These are phyloP conservation scores for Diaporthe citri DNA, from an alignment of 2,329 filamentous ascomycete genomes.

Conservation along the genomic window DNA sequence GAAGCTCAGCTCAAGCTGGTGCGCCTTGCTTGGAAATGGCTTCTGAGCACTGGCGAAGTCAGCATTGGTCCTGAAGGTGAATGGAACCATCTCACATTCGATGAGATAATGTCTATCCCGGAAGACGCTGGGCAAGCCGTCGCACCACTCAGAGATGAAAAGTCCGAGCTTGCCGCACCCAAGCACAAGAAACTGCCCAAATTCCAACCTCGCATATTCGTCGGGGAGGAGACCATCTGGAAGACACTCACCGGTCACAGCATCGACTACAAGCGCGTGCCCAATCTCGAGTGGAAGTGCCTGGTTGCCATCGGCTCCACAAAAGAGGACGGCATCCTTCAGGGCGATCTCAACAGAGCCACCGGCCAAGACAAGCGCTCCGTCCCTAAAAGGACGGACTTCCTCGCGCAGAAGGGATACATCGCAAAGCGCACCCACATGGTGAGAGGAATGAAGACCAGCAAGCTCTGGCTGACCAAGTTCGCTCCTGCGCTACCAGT, in stretches of 20 bases:
- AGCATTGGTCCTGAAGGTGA: constrained; percentile 52
- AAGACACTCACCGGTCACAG: constrained; percentile 70
- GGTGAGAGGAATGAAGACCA: constrained; percentile 70
- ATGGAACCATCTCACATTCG: constrained; percentile 55
- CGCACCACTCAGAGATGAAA: neutral
- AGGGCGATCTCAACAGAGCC: constrained; percentile 69
- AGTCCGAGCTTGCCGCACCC: constrained; percentile 7
- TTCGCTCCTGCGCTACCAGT: constrained; percentile 60
- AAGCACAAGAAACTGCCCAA: constrained; percentile 33
- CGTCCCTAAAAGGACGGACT: constrained; percentile 71
- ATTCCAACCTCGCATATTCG: constrained; percentile 55
- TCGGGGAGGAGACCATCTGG: constrained; percentile 70
- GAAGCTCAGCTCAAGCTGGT: constrained; percentile 52
- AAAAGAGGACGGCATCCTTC: constrained; percentile 67
- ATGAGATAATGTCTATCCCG: constrained; percentile 54
- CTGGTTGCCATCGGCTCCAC: constrained; percentile 69
- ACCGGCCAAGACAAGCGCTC: constrained; percentile 74
- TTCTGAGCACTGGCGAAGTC: constrained; percentile 55
- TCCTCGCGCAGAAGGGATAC: constrained; percentile 71
- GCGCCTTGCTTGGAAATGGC: constrained; percentile 57
- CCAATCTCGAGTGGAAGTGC: constrained; percentile 70
- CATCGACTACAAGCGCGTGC: constrained; percentile 69
- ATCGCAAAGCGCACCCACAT: constrained; percentile 72
- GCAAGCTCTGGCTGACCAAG: constrained; percentile 70
- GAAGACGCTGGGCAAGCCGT: constrained; percentile 45